Percentiles rank a stretch among this genome's conserved stretches.
These are phyloP conservation scores for Besnoitia besnoiti DNA, from an alignment of 169 alveolate genomes.

Conservation along the genomic window DNA sequence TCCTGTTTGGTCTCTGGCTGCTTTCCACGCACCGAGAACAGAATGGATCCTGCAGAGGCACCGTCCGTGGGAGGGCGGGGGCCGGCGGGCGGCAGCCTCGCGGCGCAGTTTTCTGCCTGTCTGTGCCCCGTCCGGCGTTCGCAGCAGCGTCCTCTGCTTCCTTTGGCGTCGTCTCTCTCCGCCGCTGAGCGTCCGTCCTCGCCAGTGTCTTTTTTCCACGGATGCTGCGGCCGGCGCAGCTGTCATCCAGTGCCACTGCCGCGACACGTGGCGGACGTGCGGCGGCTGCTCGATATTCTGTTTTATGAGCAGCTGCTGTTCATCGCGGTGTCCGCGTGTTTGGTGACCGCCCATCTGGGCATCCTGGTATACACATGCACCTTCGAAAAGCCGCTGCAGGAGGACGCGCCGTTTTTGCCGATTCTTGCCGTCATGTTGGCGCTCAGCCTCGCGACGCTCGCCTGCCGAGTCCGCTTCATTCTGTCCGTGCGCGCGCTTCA, in stretches of 20 bases:
- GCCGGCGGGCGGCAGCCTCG: too few relatives aligned
- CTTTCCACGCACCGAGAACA: too few relatives aligned
- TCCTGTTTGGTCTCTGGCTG: too few relatives aligned
- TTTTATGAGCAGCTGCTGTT: constrained; percentile 20
- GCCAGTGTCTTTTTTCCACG: not conserved
- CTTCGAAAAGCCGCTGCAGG: not conserved
- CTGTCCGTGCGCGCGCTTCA: not conserved
- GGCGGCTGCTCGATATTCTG: constrained; percentile 21
- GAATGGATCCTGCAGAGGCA: too few relatives aligned
- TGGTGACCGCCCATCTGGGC: not conserved
- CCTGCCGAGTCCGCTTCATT: not conserved
- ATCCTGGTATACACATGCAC: not conserved
- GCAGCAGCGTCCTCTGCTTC: not conserved
- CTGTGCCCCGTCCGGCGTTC: not conserved
- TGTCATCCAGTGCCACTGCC: not conserved
- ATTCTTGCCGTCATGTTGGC: not conserved
- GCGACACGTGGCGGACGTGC: not conserved
- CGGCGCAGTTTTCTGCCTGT: too few relatives aligned
- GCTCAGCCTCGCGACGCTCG: not conserved
- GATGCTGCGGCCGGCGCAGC: not conserved
- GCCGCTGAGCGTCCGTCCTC: not conserved
- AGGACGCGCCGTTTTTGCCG: not conserved
- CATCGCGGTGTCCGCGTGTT: not conserved
- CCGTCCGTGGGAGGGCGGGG: too few relatives aligned
- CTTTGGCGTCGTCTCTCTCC: not conserved